These are phyloP conservation scores for Daldinia sp. DNA, from an alignment of 2,329 filamentous ascomycete genomes.

Conservation along the genomic window DNA sequence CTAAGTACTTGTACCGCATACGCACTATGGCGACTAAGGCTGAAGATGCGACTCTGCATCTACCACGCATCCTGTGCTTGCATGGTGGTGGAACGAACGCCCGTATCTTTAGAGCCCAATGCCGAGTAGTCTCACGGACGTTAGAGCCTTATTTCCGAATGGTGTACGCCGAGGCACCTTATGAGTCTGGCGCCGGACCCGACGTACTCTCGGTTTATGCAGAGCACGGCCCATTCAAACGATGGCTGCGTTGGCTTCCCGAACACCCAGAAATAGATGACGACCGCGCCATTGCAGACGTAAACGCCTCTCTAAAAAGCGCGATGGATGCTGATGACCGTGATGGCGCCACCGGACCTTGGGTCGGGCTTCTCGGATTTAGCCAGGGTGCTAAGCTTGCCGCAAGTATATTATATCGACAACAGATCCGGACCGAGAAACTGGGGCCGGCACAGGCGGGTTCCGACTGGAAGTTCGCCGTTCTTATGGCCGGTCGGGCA, in stretches of 20 bases:
- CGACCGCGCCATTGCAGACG: slow-evolving; percentile 54
- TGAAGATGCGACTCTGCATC: slow-evolving; percentile 46
- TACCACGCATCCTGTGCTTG: slow-evolving; percentile 81
- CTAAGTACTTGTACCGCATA: background rate
- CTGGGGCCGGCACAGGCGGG: slow-evolving; percentile 44
- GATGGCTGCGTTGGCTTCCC: slow-evolving; percentile 72
- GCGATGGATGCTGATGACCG: slow-evolving; percentile 66
- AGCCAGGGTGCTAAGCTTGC: slow-evolving; percentile 74
- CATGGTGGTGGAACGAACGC: slow-evolving; percentile 82
- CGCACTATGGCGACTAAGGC: slow-evolving; percentile 15
- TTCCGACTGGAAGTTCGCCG: slow-evolving; percentile 67
- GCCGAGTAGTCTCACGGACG: slow-evolving; percentile 62
- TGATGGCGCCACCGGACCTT: slow-evolving; percentile 65
- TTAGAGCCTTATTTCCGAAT: slow-evolving; percentile 73
- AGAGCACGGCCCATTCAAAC: slow-evolving; percentile 73
- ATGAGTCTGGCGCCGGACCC: slow-evolving; percentile 70
- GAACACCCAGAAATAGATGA: slow-evolving; percentile 66
- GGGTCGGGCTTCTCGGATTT: slow-evolving; percentile 73
- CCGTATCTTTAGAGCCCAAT: slow-evolving; percentile 76
- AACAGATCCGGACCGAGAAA: slow-evolving; percentile 67
- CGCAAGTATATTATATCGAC: slow-evolving; percentile 68
- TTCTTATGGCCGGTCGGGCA: slow-evolving; percentile 71
- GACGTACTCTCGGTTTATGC: slow-evolving; percentile 75
- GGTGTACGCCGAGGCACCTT: slow-evolving; percentile 78
- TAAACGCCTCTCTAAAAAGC: slow-evolving; percentile 54